Evolutionary conservation across 1,284 basidiomycete species (phyloP).

Genomic region (Moesziomyces parantarcticus): DNA sequence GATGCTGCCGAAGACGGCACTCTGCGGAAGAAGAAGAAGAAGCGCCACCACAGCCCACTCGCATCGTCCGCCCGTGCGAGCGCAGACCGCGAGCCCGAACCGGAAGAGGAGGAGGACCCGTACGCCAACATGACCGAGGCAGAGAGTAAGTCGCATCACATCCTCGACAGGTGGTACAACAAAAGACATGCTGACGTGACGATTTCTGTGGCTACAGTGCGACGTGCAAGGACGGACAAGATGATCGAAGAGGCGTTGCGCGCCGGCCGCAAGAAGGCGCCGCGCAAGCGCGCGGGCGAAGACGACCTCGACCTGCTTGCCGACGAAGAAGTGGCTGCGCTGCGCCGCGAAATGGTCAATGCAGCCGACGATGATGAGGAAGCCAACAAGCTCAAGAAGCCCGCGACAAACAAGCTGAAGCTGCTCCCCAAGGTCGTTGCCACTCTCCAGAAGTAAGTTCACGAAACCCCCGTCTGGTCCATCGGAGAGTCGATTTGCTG

Average conservation of each 20-base stretch:
- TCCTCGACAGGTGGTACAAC: neutral
- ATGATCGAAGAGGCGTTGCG: slow-evolving; percentile 51
- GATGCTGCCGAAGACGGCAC: slow-evolving; percentile 26
- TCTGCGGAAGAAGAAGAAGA: slow-evolving; percentile 51
- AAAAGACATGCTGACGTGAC: neutral
- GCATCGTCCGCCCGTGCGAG: neutral
- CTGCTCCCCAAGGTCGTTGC: slow-evolving; percentile 89
- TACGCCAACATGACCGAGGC: slow-evolving; percentile 44
- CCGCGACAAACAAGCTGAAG: slow-evolving; percentile 85
- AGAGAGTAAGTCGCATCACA: slow-evolving; percentile 22
- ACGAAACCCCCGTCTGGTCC: too few relatives aligned
- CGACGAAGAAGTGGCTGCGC: slow-evolving; percentile 87
- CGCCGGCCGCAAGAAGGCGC: slow-evolving; percentile 49
- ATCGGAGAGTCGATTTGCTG: neutral
- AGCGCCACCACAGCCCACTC: slow-evolving; percentile 36
- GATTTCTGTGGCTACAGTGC: slow-evolving; percentile 5
- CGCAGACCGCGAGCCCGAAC: slow-evolving; percentile 11
- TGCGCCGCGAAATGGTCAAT: slow-evolving; percentile 84
- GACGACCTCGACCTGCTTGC: slow-evolving; percentile 81
- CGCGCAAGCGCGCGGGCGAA: slow-evolving; percentile 50
- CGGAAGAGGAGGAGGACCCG: slow-evolving; percentile 37
- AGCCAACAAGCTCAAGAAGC: slow-evolving; percentile 83
- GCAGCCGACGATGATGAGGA: slow-evolving; percentile 88
- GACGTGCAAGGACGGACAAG: slow-evolving; percentile 31
- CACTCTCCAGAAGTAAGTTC: slow-evolving; percentile 88